Conservation (phyloP, 2,329 filamentous ascomycete species). For the Nigrograna mackinnonii region DNA sequence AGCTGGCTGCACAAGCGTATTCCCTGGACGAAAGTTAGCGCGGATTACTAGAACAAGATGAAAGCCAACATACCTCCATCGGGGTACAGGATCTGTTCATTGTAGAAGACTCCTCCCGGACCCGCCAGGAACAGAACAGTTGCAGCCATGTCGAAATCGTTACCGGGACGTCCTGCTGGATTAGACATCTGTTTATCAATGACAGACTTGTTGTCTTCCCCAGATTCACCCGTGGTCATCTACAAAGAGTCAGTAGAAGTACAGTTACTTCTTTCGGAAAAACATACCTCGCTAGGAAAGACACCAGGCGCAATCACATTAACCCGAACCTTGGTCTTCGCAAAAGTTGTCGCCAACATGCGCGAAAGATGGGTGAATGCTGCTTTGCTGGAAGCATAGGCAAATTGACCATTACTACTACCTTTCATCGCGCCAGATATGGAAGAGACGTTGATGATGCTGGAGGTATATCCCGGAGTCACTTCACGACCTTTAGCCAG, state of each 20-base stretch:
- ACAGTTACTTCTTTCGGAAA: not conserved
- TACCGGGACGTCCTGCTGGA: slow-evolving; percentile 36
- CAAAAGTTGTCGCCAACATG: slow-evolving; percentile 51
- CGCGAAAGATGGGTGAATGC: slow-evolving; percentile 49
- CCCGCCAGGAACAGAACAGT: slow-evolving; percentile 56
- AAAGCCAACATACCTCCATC: slow-evolving; percentile 43
- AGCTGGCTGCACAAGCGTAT: slow-evolving; percentile 31
- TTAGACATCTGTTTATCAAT: slow-evolving; percentile 48
- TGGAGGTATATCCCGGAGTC: slow-evolving; percentile 53
- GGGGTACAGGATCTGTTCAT: slow-evolving; percentile 57
- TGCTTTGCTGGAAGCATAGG: slow-evolving; percentile 57
- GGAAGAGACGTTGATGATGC: slow-evolving; percentile 58
- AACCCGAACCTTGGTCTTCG: slow-evolving; percentile 46
- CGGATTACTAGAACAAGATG: slow-evolving; percentile 5
- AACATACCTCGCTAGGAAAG: slow-evolving; percentile 42
- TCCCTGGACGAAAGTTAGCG: slow-evolving; percentile 15
- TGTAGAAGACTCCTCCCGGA: slow-evolving; percentile 55
- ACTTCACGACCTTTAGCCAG: slow-evolving; percentile 52
- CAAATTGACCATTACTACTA: slow-evolving; percentile 54
- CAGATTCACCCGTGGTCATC: slow-evolving; percentile 53
- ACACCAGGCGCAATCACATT: slow-evolving; percentile 50
- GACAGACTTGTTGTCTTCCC: slow-evolving; percentile 51
- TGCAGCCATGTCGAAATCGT: slow-evolving; percentile 52
- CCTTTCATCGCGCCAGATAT: slow-evolving; percentile 57
- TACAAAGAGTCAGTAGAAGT: slow-evolving; percentile 41